Base-by-base conservation (phyloP, 192 early-diverging fungal species). In the Jimgerdemannia lactiflua region DNA sequence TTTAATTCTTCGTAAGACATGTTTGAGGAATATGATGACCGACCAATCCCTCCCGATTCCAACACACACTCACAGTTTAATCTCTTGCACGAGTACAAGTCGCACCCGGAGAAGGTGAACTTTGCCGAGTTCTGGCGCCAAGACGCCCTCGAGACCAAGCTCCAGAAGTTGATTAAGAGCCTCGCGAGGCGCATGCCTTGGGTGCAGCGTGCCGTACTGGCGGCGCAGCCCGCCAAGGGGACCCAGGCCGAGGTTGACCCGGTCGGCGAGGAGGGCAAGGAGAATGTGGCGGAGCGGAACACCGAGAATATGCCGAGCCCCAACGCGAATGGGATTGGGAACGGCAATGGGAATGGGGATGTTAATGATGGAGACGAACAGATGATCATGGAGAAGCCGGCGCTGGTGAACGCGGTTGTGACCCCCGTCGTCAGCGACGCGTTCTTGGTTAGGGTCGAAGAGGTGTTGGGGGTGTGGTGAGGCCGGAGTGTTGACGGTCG, bases 41-140 rank as follows among this genome's bases (percentile, higher is more conserved):
- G 29, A 29, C 29, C 29, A 29, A 29, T 29, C 29, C 29, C 29
- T 29, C 1, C 29, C 1, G 29, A 29, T 68, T 1, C 67, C 40
- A 68, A 68, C 67, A 6, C 7, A 9, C 29, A n/a, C 39, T 11
- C 54, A 29, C 81, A 89, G 88, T 78, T 90, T 40, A 74, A 82
- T 44, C 84, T 94, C 19, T 75, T 92, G 17, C 84, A 89, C 70
- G 81, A 79, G 65, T 87, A 91, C 71, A 75, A 84, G 39, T 67
- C 80, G 19, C 87, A 88, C 3, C 76, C 85, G 29, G 88, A 94
- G 75, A 83, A 82, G 39, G 89, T 89, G 1, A 79, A 85, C 41
- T 89, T 94, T 63, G 84, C 85, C 43, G 93, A 94, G 77, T 89
- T 86, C 39, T 94, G 93, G 93, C 87, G 91, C 40, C 90, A 89